Base-by-base conservation (phyloP, 1,284 basidiomycete species). In the Rugosomyces carneus region DNA sequence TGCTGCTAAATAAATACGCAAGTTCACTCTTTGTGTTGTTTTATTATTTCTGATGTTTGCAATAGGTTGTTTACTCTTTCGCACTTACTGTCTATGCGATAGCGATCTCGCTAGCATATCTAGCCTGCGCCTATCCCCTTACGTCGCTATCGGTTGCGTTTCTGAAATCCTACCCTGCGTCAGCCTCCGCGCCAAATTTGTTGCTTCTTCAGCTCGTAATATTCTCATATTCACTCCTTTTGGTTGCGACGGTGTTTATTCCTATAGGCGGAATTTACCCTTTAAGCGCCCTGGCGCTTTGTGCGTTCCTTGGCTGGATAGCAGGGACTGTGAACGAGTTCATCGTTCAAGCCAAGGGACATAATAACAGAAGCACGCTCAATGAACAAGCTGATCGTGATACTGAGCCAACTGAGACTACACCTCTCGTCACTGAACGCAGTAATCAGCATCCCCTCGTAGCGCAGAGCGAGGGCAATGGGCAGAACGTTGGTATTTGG, bases 1-100 rank as follows among this genome's bases (percentile, higher is more conserved):
- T 76, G 16, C 62, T 69, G 10, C 27, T 81, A 18, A 88, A 86
- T 59, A 78, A 82, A 36, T 80, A 78, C 51, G 85, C 87, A 57
- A 52, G 84, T 65, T n/a, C 34, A 16, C 40, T 24, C 42, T 38
- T 40, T 31, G 5, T n/a, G n/a, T 27, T 11, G 32, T n/a, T 29
- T 29, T 24, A 10, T n/a, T 41, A 16, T 23, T 32, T 19, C 1
- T 34, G 3, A 35, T 34, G 37, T n/a, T 23, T 32, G 16, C 19
- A n/a, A 21, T 39, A 87, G 85, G 70, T 80, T 38, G 63, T 80
- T 8, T 80, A 88, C 57, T 76, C 81, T 0, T 70, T 68, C 6
- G 73, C 76, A 5, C 72, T 75, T 48, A 53, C 73, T 13, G 75
- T 83, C 20, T 59, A 81, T 15, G 53, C 70, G 23, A 75, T 80